Evolutionary conservation across 2,329 filamentous ascomycete species (phyloP).

Genomic region (Elsinoe batatas): DNA sequence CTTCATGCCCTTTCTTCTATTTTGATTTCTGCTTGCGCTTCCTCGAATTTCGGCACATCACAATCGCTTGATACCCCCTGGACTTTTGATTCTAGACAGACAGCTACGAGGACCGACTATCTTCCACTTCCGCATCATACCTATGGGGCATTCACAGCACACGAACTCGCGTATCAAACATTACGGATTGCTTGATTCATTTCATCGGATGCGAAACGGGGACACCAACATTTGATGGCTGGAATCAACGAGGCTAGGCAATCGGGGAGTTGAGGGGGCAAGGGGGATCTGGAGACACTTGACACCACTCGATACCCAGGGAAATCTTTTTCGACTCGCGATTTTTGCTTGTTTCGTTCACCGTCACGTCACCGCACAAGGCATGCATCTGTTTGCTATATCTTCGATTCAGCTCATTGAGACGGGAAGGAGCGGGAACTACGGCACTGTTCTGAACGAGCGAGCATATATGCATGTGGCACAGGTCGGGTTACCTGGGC

Average conservation of each 20-base stretch:
- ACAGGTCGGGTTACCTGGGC: too few species aligned
- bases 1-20: conserved; percentile 9
- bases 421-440: too few species aligned
- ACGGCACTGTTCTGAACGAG: too few species aligned
- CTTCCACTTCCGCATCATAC: conserved; percentile 5
- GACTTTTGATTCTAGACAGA: neutral
- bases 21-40: conserved; percentile 1
- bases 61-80: conserved; percentile 11
- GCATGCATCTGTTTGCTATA: too few species aligned
- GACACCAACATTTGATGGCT: neutral
- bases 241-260: neutral
- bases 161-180: neutral
- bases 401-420: too few species aligned
- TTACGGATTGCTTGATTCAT: neutral
- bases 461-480: too few species aligned
- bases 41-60: conserved; percentile 7
- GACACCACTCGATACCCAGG: neutral
- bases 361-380: neutral
- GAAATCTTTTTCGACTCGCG: neutral
- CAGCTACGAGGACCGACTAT: neutral
- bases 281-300: neutral
- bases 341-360: neutral
- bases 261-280: neutral
- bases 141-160: neutral
- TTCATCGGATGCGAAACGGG: neutral